These are phyloP conservation scores for Lotus japonicus DNA, from an alignment of 306 rosid species.

Conservation along the genomic window DNA sequence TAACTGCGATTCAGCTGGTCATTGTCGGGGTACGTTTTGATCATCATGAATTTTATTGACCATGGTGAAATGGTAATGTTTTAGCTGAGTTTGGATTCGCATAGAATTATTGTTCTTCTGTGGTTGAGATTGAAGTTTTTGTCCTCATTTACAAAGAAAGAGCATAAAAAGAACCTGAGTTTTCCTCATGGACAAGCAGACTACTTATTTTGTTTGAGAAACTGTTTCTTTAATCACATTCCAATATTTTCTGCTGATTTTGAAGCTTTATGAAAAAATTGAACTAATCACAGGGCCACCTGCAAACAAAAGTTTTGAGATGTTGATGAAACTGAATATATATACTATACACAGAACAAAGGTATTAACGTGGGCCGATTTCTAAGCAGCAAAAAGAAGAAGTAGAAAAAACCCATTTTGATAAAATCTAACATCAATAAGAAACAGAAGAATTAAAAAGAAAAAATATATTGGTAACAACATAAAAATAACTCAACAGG, in stretches of 20 bases:
- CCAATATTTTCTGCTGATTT: conserved; percentile 21
- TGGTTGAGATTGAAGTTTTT: conserved; percentile 21
- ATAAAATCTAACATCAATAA: too few species aligned
- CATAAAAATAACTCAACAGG: too few species aligned
- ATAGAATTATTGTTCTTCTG: conserved; percentile 20
- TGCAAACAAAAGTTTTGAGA: conserved; percentile 11
- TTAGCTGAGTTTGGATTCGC: not conserved
- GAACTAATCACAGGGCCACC: not conserved
- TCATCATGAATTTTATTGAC: conserved; percentile 22
- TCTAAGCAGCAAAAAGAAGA: too few species aligned
- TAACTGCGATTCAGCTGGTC: conserved; percentile 36
- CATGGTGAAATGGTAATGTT: not conserved
- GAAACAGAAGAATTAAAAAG: too few species aligned
- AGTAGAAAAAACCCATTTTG: too few species aligned
- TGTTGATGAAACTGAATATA: conserved; percentile 11
- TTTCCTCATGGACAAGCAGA: conserved; percentile 6
- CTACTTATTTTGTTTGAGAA: conserved; percentile 23
- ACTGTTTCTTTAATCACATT: not conserved
- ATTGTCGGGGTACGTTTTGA: conserved; percentile 36
- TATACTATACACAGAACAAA: too few species aligned
- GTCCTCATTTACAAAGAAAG: not conserved
- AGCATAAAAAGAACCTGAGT: not conserved
- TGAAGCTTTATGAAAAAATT: too few species aligned
- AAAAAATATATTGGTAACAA: too few species aligned
- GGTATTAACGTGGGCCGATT: too few species aligned